Evolutionary conservation across 2,329 filamentous ascomycete species (phyloP), one percentile per base, ranked within the genome.

Genomic region (Colletotrichum horii): DNA sequence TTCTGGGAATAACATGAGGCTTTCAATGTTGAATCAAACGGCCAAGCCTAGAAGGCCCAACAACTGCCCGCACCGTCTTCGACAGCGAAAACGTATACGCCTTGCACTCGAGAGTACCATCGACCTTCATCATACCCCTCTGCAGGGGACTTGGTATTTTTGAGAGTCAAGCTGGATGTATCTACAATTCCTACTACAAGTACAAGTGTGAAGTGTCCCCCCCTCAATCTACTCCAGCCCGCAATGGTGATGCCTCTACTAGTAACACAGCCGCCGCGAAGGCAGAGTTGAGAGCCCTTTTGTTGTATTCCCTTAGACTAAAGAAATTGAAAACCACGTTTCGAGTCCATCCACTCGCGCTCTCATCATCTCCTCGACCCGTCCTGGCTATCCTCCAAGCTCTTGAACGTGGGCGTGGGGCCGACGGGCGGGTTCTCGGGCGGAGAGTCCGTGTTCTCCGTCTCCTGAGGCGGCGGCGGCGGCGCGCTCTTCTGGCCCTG

Each of bases 401-500:
- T 75, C 71, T 43, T 70, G 66, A 76, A 87, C 9, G 85, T 85
- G 32, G 86, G 84, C 61, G 77, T 61, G 4, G 77, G 70, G 7
- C 56, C 43, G 4, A 70, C 74, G 16, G 70, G 83, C 7, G 83
- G 81, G 16, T 84, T 83, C 70, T 82, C 82, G 15, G 83, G 82
- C 28, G 76, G 75, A 60, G 80, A 82, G 76, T 88, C 87, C 28
- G 88, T 86, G 79, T 85, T 83, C 82, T 87, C 86, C 55, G 83
- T 82, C 26, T 52, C 43, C 43, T 52, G 43, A 22, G 88, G 88
- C 76, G 89, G 88, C 52, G 90, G 90, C 36, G 91, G 89, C 70
- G 93, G 91, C 19, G 91, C 88, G 80, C 89, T 90, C 81, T 89
- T 78, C 77, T 91, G 81, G 83, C 83, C 26, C 83, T 83, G 68